Conservation (phyloP, 768 basidiomycete species). For the Mycena indigotica region DNA sequence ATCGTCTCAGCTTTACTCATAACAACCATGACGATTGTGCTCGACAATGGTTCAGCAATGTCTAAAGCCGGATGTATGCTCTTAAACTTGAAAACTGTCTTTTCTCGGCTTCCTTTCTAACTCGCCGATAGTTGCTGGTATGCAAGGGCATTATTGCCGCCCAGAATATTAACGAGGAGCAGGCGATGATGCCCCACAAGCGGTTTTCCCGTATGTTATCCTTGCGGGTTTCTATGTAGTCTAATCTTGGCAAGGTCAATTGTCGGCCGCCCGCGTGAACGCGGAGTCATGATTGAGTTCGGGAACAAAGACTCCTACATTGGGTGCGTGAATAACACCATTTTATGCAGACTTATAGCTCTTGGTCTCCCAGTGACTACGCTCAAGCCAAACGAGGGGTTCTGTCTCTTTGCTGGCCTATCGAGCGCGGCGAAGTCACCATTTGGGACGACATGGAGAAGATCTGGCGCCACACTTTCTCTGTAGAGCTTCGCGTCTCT, state of each 20-base stretch:
- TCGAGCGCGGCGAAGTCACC: conserved; percentile 20
- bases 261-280: conserved; percentile 68
- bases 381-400: conserved; percentile 76
- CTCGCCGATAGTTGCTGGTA: neutral
- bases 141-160: neutral
- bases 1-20: too few relatives aligned
- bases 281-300: too few relatives aligned
- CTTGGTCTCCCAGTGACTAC: conserved; percentile 57
- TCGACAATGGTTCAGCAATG: conserved; percentile 80
- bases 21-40: too few relatives aligned
- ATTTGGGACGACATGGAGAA: conserved; percentile 26
- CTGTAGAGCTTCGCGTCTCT: conserved; percentile 73
- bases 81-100: neutral
- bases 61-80: conserved; percentile 80
- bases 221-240: neutral
- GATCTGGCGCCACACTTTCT: conserved; percentile 24
- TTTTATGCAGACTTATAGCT: neutral
- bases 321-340: conserved; percentile 46
- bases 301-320: conserved; percentile 80
- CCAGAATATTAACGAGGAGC: conserved; percentile 25
- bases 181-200: conserved; percentile 66
- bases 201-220: conserved; percentile 71
- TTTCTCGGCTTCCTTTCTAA: neutral
- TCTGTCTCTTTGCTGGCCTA: conserved; percentile 66
- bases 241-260: conserved; percentile 59